phyloP scores from a whole-genome alignment of 257 asterid species.

The Penstemon davidsonii region DNA sequence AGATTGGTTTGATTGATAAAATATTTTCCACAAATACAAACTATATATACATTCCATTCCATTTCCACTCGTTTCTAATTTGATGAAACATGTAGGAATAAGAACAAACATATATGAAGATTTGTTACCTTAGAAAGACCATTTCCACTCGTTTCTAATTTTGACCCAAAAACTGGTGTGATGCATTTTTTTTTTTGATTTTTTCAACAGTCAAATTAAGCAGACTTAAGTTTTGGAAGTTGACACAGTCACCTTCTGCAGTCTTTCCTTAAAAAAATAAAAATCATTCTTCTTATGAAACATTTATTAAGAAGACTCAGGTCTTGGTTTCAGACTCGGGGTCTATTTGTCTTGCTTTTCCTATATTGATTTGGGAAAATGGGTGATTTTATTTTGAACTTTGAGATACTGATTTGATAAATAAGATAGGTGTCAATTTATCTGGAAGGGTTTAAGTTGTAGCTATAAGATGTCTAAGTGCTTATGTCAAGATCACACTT shows the following conservation, averaged over 20 bases:
- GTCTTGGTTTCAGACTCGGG: constrained; percentile 22
- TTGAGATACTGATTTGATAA: too few species aligned
- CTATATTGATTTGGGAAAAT: too few species aligned
- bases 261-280: constrained; percentile 19
- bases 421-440: too few species aligned
- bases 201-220: constrained; percentile 24
- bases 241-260: constrained; percentile 20
- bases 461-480: too few species aligned
- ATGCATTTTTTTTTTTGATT: background rate
- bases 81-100: background rate
- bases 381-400: too few species aligned
- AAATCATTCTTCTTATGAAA: constrained; percentile 16
- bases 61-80: too few species aligned
- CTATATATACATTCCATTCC: too few species aligned
- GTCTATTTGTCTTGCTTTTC: too few species aligned
- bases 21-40: too few species aligned
- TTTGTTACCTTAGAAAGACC: constrained; percentile 16
- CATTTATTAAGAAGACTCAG: background rate
- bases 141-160: constrained; percentile 14
- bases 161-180: constrained; percentile 10
- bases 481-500: too few species aligned
- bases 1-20: too few species aligned
- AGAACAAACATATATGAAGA: background rate
- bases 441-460: too few species aligned
- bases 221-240: constrained; percentile 19